Conservation (phyloP, 495 filamentous ascomycete genomes). For the Penicillium turbatum region DNA sequence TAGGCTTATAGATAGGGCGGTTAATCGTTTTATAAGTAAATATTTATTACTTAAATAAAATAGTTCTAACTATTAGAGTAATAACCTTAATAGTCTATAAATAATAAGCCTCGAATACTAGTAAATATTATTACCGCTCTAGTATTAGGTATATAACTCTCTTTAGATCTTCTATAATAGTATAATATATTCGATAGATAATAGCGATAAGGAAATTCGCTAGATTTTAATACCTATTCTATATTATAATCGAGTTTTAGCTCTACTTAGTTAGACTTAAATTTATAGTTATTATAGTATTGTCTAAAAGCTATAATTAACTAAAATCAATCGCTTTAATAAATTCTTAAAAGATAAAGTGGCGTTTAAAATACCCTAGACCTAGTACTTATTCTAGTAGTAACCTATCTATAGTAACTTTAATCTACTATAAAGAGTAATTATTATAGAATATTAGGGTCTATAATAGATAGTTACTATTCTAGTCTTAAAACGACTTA, state of each 20-base stretch:
- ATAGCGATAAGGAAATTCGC: constrained; percentile 8
- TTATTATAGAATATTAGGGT: constrained; percentile 14
- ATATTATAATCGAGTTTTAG: constrained; percentile 5
- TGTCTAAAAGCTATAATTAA: not conserved
- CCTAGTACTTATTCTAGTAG: not conserved
- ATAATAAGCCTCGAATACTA: constrained; percentile 7
- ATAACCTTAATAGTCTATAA: constrained; percentile 5
- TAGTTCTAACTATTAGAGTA: constrained; percentile 12
- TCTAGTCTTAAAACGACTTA: not conserved
- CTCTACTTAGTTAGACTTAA: not conserved
- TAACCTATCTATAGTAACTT: constrained; percentile 8
- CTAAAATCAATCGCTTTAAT: constrained; percentile 9
- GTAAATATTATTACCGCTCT: constrained; percentile 7
- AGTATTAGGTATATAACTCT: constrained; percentile 13
- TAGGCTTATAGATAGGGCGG: constrained; percentile 12
- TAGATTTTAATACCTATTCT: not conserved
- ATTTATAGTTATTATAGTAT: not conserved
- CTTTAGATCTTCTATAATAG: constrained; percentile 10
- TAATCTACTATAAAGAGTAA: constrained; percentile 15
- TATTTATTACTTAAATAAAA: constrained; percentile 1
- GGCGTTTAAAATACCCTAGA: constrained; percentile 9
- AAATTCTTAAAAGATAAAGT: constrained; percentile 5
- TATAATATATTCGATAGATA: constrained; percentile 7
- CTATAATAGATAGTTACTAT: constrained; percentile 5
- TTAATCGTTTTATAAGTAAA: constrained; percentile 16